Percentiles rank a stretch among this genome's conserved stretches.
Evolutionary conservation across 805 yeast species (phyloP).

Genomic region (Candida montana): DNA sequence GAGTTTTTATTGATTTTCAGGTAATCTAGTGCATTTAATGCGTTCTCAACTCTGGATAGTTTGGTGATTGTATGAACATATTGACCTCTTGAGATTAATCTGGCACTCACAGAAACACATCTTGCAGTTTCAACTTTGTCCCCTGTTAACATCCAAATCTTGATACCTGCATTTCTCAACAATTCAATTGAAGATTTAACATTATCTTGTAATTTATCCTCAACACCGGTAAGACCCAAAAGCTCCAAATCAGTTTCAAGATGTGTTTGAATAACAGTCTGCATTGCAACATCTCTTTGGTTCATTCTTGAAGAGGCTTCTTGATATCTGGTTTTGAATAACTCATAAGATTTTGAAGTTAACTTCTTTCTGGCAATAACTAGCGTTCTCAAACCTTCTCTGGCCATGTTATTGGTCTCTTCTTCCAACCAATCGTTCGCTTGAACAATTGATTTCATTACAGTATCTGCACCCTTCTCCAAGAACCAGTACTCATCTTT

Average conservation of each 20-base stretch:
- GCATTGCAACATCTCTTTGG: conserved; percentile 73
- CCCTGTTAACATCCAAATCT: conserved; percentile 99
- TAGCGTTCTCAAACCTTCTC: conserved; percentile 94
- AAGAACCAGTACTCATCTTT: conserved; percentile 77
- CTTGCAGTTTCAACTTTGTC: conserved; percentile 98
- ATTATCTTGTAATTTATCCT: conserved; percentile 86
- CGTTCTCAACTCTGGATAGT: conserved; percentile 49
- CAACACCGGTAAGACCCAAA: conserved; percentile 94
- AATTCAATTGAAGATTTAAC: conserved; percentile 91
- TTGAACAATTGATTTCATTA: conserved; percentile 79
- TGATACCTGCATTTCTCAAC: conserved; percentile 91
- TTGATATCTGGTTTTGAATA: conserved; percentile 58
- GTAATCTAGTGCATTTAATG: conserved; percentile 71
- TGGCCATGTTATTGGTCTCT: conserved; percentile 95
- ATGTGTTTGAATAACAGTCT: conserved; percentile 56
- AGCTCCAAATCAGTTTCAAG: conserved; percentile 82
- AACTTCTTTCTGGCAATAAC: conserved; percentile 87
- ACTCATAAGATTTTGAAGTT: conserved; percentile 45
- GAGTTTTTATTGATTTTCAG: conserved; percentile 53
- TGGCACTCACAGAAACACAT: conserved; percentile 95
- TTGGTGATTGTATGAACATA: conserved; percentile 82
- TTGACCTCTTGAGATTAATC: conserved; percentile 89
- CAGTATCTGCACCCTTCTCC: conserved; percentile 95
- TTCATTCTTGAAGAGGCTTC: conserved; percentile 75
- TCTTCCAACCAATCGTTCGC: conserved; percentile 95